Evolutionary conservation across 345 rosid genomes (phyloP).

Genomic region (Cochlearia excelsa): DNA sequence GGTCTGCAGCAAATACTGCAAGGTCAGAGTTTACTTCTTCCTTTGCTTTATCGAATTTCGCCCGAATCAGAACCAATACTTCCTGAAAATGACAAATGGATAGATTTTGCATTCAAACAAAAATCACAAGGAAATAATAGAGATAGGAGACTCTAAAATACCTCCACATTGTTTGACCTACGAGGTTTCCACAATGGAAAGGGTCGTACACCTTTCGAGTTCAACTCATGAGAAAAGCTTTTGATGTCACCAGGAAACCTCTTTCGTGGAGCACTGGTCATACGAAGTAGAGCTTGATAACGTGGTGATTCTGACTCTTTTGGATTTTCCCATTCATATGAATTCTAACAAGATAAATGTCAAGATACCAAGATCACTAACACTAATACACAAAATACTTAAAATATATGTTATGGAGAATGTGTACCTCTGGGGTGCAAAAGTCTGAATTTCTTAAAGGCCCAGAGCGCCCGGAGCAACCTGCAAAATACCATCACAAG

Average conservation of each 20-base stretch:
- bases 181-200: slow-evolving; percentile 97
- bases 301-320: slow-evolving; percentile 99
- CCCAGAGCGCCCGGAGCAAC: slow-evolving; percentile 51
- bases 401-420: slow-evolving; percentile 27
- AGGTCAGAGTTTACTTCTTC: slow-evolving; percentile 99
- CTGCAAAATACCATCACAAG: slow-evolving; percentile 44
- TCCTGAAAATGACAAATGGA: slow-evolving; percentile 53
- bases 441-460: slow-evolving; percentile 69
- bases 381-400: slow-evolving; percentile 8
- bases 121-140: slow-evolving; percentile 5
- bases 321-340: slow-evolving; percentile 70
- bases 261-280: slow-evolving; percentile 93
- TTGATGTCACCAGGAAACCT: slow-evolving; percentile 94
- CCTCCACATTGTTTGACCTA: slow-evolving; percentile 86
- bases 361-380: slow-evolving; percentile 27
- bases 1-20: slow-evolving; percentile 94
- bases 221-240: slow-evolving; percentile 98
- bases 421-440: slow-evolving; percentile 87
- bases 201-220: slow-evolving; percentile 96
- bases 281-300: slow-evolving; percentile 93
- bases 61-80: slow-evolving; percentile 71
- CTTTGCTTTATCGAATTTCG: slow-evolving; percentile 96
- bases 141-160: slow-evolving; percentile 29
- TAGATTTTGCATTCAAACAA: slow-evolving; percentile 24
- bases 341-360: slow-evolving; percentile 45